phyloP scores from a whole-genome alignment of 108 stramenopile species.

The Cyclotella cryptica region DNA sequence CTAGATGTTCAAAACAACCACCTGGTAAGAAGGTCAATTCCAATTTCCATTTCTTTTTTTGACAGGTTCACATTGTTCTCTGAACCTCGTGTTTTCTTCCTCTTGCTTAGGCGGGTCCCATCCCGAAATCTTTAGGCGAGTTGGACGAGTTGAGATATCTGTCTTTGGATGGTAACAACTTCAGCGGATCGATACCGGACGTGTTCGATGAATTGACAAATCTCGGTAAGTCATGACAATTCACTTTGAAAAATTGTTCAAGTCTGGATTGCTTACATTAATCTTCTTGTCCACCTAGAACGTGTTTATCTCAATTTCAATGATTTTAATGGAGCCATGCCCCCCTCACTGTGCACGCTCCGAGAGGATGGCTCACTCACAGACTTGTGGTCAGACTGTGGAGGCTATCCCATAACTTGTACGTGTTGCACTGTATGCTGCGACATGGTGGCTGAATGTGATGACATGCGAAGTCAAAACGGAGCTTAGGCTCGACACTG shows the following conservation, averaged over 20 bases:
- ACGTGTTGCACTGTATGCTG: slow-evolving; percentile 55
- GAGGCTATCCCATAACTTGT: slow-evolving; percentile 51
- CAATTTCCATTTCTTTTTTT: slow-evolving; percentile 4
- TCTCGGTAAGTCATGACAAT: slow-evolving; percentile 26
- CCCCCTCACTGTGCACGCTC: slow-evolving; percentile 42
- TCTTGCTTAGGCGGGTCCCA: slow-evolving; percentile 22
- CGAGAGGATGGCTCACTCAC: slow-evolving; percentile 33
- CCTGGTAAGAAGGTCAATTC: slow-evolving; percentile 16
- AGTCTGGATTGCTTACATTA: not conserved
- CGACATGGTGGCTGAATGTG: slow-evolving; percentile 52
- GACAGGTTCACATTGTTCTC: not conserved
- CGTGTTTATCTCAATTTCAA: slow-evolving; percentile 48
- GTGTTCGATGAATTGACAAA: slow-evolving; percentile 27
- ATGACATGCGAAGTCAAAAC: slow-evolving; percentile 42
- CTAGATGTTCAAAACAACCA: slow-evolving; percentile 53
- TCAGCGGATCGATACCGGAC: slow-evolving; percentile 46
- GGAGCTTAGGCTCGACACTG: not conserved
- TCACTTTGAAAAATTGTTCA: not conserved
- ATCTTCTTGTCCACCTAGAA: slow-evolving; percentile 18
- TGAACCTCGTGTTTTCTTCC: not conserved
- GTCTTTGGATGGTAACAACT: slow-evolving; percentile 49
- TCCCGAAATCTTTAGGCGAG: slow-evolving; percentile 39
- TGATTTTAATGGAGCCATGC: slow-evolving; percentile 48
- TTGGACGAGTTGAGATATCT: slow-evolving; percentile 44
- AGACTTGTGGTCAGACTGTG: slow-evolving; percentile 53